These are phyloP conservation scores for Spironucleus salmonicida DNA, from an alignment of 208 protist species.

Conservation along the genomic window DNA sequence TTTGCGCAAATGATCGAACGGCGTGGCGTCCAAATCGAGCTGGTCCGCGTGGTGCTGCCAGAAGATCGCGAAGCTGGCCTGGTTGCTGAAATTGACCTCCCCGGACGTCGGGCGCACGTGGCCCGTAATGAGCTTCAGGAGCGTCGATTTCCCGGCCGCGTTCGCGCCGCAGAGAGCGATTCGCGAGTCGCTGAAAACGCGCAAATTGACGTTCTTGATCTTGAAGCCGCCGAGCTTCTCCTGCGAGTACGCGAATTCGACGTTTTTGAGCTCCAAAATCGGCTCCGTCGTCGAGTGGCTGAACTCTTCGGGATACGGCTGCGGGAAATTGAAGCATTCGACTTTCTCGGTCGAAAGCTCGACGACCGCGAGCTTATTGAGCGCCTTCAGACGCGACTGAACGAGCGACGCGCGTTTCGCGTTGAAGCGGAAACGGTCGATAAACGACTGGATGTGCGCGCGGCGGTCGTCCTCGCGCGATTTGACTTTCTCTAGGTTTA, in stretches of 20 bases:
- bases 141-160: conserved; percentile 48
- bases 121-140: conserved; percentile 49
- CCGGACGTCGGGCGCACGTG: conserved; percentile 33
- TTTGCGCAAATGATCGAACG: conserved; percentile 63
- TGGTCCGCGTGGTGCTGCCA: conserved; percentile 72
- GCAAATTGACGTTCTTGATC: background rate
- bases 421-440: conserved; percentile 60
- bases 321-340: conserved; percentile 11
- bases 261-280: background rate
- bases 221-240: conserved; percentile 2
- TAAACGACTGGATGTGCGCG: background rate
- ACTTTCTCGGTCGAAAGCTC: background rate
- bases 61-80: conserved; percentile 59
- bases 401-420: conserved; percentile 68
- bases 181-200: background rate
- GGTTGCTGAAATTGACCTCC: conserved; percentile 27
- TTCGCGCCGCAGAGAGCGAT: conserved; percentile 24
- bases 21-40: conserved; percentile 64
- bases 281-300: background rate
- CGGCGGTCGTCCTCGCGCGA: background rate
- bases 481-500: background rate
- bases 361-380: conserved; percentile 26
- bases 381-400: conserved; percentile 71
- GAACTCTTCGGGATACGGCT: background rate
- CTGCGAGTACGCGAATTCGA: background rate